Conservation (phyloP, 225 moss, liverwort and hornwort genomes). For the Climacium dendroides region DNA sequence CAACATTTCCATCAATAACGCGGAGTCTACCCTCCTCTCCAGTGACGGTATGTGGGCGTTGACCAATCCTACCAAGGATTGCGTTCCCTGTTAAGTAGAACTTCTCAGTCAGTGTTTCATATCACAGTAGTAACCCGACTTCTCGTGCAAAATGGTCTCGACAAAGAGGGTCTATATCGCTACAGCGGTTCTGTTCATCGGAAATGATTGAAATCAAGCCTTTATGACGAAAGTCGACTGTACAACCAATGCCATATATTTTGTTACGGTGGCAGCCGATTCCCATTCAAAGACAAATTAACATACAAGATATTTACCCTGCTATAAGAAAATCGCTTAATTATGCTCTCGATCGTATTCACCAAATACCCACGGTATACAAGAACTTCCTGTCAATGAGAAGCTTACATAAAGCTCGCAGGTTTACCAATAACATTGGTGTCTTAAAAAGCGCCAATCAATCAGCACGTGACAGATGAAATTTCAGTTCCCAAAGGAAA, state of each 20-base stretch:
- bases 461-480: not conserved
- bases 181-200: not conserved
- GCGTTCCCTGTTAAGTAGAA: slow-evolving; percentile 22
- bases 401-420: not conserved
- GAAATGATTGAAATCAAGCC: not conserved
- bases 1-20: slow-evolving; percentile 17
- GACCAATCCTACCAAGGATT: slow-evolving; percentile 22
- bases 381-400: not conserved
- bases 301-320: not conserved
- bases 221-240: not conserved
- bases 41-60: slow-evolving; percentile 16
- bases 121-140: not conserved
- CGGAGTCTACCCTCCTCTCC: slow-evolving; percentile 28
- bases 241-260: not conserved
- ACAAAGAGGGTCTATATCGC: not conserved
- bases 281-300: not conserved
- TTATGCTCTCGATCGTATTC: not conserved
- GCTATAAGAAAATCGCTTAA: not conserved
- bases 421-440: not conserved
- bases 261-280: not conserved
- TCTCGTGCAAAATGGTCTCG: not conserved
- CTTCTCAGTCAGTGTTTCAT: not conserved
- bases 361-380: not conserved
- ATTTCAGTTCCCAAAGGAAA: not conserved
- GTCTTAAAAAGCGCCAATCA: not conserved